These are phyloP conservation scores for Wickerhamiella cacticola DNA, from an alignment of 805 yeast species.

Conservation along the genomic window DNA sequence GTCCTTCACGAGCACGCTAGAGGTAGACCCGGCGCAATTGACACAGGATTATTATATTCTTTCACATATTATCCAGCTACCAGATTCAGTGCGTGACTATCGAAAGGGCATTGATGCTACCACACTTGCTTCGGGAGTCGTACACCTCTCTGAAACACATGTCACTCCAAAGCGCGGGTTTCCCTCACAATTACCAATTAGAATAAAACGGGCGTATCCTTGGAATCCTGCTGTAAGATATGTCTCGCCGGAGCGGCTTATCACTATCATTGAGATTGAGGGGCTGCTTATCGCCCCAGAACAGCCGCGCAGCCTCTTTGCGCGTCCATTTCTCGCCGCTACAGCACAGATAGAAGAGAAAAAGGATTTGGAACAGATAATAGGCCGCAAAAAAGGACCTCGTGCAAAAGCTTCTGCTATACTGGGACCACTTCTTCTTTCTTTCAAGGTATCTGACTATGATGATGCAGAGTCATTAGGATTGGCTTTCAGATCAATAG, in stretches of 20 bases:
- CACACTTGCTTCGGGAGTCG: slow-evolving; percentile 5
- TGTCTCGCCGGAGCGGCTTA: slow-evolving; percentile 10
- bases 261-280: slow-evolving; percentile 9
- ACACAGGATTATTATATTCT: slow-evolving; percentile 18
- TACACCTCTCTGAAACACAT: slow-evolving; percentile 7
- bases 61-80: slow-evolving; percentile 17
- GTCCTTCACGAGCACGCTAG: slow-evolving; percentile 8
- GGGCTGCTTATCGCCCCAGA: slow-evolving; percentile 5
- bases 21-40: slow-evolving; percentile 14
- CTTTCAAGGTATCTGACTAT: slow-evolving; percentile 10
- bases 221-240: slow-evolving; percentile 16
- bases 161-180: slow-evolving; percentile 10
- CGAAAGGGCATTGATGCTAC: slow-evolving; percentile 7
- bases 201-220: slow-evolving; percentile 1
- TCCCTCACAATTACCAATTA: neutral
- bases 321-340: neutral
- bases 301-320: slow-evolving; percentile 1
- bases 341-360: neutral
- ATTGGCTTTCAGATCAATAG: slow-evolving; percentile 11
- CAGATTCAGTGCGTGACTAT: slow-evolving; percentile 3
- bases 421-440: slow-evolving; percentile 7
- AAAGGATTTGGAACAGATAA: slow-evolving; percentile 12
- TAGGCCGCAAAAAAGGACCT: slow-evolving; percentile 12
- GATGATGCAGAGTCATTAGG: neutral
- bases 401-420: slow-evolving; percentile 13